These are phyloP conservation scores for Phoma sp. DNA, from an alignment of 2,329 filamentous ascomycete species.

Conservation along the genomic window DNA sequence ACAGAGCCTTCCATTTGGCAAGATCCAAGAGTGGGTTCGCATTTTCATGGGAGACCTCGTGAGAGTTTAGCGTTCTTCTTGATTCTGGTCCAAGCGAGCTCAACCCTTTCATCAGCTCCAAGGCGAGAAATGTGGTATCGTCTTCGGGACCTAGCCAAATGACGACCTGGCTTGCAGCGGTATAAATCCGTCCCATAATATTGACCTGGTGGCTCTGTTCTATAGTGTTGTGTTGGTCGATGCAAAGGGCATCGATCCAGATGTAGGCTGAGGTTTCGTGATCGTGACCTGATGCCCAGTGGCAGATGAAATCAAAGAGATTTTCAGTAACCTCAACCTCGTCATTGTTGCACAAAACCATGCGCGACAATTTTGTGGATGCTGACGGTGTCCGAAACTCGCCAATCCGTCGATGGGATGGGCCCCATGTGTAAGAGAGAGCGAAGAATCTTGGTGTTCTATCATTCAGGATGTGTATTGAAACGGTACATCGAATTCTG, in stretches of 20 bases:
- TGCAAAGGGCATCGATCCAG: slow-evolving; percentile 28
- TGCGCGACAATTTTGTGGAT: background rate
- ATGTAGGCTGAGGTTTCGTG: background rate
- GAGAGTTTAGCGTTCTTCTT: slow-evolving; percentile 3
- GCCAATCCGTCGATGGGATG: background rate
- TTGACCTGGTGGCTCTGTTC: slow-evolving; percentile 20
- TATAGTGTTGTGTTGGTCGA: slow-evolving; percentile 17
- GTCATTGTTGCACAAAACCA: slow-evolving; percentile 18
- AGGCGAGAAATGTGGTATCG: slow-evolving; percentile 10
- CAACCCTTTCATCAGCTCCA: slow-evolving; percentile 11
- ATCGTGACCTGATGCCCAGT: background rate
- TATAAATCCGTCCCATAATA: slow-evolving; percentile 23
- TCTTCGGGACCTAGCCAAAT: slow-evolving; percentile 26
- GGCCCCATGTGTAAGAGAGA: slow-evolving; percentile 30
- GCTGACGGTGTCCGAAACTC: background rate
- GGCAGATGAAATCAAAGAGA: slow-evolving; percentile 23
- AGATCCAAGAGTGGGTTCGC: slow-evolving; percentile 1
- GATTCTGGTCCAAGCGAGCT: background rate
- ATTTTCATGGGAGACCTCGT: background rate
- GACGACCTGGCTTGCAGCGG: slow-evolving; percentile 8
- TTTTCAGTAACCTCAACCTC: slow-evolving; percentile 14
- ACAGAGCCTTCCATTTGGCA: slow-evolving; percentile 17
- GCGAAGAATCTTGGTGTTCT: slow-evolving; percentile 16
- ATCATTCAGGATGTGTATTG: slow-evolving; percentile 8
- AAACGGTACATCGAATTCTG: slow-evolving; percentile 15